Evolutionary conservation across 495 filamentous ascomycete species (phyloP), one percentile per base, ranked within the genome.

Genomic region (Glutinoglossum americanum): DNA sequence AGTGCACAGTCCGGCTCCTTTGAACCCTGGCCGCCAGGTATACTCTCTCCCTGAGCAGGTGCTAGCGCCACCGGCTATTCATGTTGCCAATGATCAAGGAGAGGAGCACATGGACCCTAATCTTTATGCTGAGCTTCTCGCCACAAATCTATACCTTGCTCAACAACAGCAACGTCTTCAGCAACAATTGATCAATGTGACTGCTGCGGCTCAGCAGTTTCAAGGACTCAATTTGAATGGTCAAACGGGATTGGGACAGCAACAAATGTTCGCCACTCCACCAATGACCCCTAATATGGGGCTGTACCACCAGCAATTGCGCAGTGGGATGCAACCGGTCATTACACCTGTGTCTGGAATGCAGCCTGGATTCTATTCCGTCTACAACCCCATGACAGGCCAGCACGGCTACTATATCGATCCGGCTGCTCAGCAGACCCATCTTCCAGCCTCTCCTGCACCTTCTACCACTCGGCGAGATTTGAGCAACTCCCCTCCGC

Each of bases 141-240:
- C 84, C 51, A 88, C 85, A 65, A 89, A 92, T 63, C 68, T 87
- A 54, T 89, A 89, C 60, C 73, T 96, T 37, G 84, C 86, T 27
- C 84, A 90, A 58, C 86, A 93, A 67, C 87, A 94, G 68, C 85
- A 92, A 70, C 82, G 83, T 53, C 74, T 95, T 54, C 80, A 83
- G 67, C 79, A 82, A 64, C 80, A 81, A 62, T 63, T 77, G 57
- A 69, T 77, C 54, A 73, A 68, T 47, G 74, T 79, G n/a, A 76
- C 73, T 33, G 73, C 74, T 21, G 74, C 74, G 10, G 76, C 76
- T 55, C 76, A 89, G 70, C 86, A 90, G 67, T 87, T 89, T 69
- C 84, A 89, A 64, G 77, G 75, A 53, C 67, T 93, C 66, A 87
- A 70, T 62, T 62, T 90, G 57, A 75, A 68, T 56, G 64, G 53